Evolutionary conservation across 2,329 filamentous ascomycete species (phyloP).

Genomic region (Xylariaceae sp.): DNA sequence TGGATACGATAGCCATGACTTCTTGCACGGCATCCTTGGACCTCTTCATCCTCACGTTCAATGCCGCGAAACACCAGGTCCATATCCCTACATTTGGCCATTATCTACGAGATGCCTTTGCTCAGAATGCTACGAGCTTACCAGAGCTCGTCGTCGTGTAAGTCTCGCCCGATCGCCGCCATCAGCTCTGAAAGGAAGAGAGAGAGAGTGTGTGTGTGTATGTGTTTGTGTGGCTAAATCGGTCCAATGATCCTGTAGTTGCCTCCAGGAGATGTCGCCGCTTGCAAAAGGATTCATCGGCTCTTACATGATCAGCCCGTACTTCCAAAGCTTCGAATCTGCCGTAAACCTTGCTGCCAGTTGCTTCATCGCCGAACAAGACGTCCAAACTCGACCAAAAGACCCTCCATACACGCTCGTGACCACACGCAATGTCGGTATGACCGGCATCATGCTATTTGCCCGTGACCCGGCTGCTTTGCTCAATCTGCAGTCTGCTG

Average conservation of each 20-base stretch:
- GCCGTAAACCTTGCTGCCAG: conserved; percentile 73
- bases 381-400: conserved; percentile 25
- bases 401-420: conserved; percentile 70
- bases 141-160: conserved; percentile 64
- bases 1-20: neutral
- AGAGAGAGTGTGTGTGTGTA: no score
- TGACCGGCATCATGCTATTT: conserved; percentile 90
- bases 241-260: conserved; percentile 51
- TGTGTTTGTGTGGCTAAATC: no score
- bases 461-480: conserved; percentile 68
- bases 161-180: conserved; percentile 39
- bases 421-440: conserved; percentile 76
- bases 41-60: conserved; percentile 85
- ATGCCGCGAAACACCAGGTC: conserved; percentile 78
- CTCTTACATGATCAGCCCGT: conserved; percentile 76
- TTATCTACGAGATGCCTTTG: conserved; percentile 69
- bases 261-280: conserved; percentile 90
- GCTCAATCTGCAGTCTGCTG: conserved; percentile 73
- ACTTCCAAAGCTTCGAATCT: conserved; percentile 73
- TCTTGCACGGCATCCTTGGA: conserved; percentile 52
- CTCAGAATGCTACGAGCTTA: conserved; percentile 51
- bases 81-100: conserved; percentile 72
- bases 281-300: conserved; percentile 85
- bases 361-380: conserved; percentile 40
- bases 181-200: no score